Evolutionary conservation across 2,329 filamentous ascomycete genomes (phyloP).

Genomic region (Colletotrichum sublineola): DNA sequence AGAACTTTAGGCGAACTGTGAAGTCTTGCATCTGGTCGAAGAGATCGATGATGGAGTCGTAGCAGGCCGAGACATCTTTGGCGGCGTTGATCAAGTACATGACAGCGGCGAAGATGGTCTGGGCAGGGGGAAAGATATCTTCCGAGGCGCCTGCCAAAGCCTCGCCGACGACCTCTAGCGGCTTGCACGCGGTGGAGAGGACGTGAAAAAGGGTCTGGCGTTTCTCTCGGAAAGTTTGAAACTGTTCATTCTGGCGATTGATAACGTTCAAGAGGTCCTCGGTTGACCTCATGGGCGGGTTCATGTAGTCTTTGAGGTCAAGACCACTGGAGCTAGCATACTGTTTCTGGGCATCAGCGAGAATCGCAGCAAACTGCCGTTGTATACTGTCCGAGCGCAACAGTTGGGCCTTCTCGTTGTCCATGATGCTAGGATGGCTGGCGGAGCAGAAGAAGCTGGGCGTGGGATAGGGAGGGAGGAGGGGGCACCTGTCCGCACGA

Average conservation of each 20-base stretch:
- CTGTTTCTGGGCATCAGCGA: slow-evolving; percentile 52
- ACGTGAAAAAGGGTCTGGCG: slow-evolving; percentile 52
- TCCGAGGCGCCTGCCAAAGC: slow-evolving; percentile 53
- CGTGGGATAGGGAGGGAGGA: not conserved
- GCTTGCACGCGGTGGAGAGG: slow-evolving; percentile 50
- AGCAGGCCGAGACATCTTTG: slow-evolving; percentile 58
- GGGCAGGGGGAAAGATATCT: slow-evolving; percentile 56
- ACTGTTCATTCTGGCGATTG: slow-evolving; percentile 53
- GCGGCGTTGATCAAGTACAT: slow-evolving; percentile 59
- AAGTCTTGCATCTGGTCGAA: slow-evolving; percentile 60
- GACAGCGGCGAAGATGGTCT: slow-evolving; percentile 59
- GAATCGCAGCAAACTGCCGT: slow-evolving; percentile 47
- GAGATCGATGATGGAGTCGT: slow-evolving; percentile 60
- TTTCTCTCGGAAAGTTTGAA: slow-evolving; percentile 54
- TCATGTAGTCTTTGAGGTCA: slow-evolving; percentile 50
- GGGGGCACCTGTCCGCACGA: not conserved
- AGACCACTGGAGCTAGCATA: slow-evolving; percentile 50
- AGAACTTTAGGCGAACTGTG: slow-evolving; percentile 57
- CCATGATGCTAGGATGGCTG: slow-evolving; percentile 18
- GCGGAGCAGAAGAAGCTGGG: not conserved
- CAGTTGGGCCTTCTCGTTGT: slow-evolving; percentile 25
- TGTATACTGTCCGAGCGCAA: slow-evolving; percentile 38
- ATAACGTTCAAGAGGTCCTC: slow-evolving; percentile 51
- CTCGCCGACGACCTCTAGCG: slow-evolving; percentile 57
- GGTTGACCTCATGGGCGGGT: slow-evolving; percentile 51